phyloP scores from a whole-genome alignment of 2,329 filamentous ascomycete genomes.

The Clarireedia homoeocarpa region DNA sequence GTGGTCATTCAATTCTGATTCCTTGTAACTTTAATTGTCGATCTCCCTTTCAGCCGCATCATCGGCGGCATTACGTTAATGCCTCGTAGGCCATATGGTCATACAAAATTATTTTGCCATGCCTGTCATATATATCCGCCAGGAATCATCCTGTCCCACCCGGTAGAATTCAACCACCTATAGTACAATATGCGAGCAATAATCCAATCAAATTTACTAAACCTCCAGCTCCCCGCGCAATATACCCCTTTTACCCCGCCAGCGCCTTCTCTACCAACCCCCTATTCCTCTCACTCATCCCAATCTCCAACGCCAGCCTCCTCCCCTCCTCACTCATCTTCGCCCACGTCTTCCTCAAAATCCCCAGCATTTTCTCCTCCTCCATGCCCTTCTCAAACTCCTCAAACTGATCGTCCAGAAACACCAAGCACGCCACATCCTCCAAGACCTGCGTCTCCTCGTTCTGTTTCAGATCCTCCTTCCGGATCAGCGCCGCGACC shows the following conservation, averaged over 20 bases:
- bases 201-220: not conserved
- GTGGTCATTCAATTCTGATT: no score
- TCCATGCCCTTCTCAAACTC: slow-evolving; percentile 69
- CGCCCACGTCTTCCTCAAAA: slow-evolving; percentile 65
- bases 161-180: not conserved
- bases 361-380: slow-evolving; percentile 68
- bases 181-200: not conserved
- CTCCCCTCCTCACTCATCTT: slow-evolving; percentile 63
- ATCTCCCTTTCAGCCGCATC: no score
- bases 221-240: not conserved
- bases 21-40: no score
- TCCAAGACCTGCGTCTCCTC: slow-evolving; percentile 69
- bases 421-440: slow-evolving; percentile 81
- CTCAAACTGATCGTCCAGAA: slow-evolving; percentile 81
- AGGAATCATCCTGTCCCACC: not conserved
- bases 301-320: slow-evolving; percentile 57
- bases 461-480: slow-evolving; percentile 61
- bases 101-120: not conserved
- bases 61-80: no score
- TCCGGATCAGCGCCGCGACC: slow-evolving; percentile 66
- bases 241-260: slow-evolving; percentile 19
- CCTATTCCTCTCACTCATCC: slow-evolving; percentile 55
- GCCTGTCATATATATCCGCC: not conserved
- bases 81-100: no score
- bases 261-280: slow-evolving; percentile 57